Evolutionary conservation across 2,329 filamentous ascomycete genomes (phyloP), one percentile per base, ranked within the genome.

Genomic region (Fusarium pilosicola): DNA sequence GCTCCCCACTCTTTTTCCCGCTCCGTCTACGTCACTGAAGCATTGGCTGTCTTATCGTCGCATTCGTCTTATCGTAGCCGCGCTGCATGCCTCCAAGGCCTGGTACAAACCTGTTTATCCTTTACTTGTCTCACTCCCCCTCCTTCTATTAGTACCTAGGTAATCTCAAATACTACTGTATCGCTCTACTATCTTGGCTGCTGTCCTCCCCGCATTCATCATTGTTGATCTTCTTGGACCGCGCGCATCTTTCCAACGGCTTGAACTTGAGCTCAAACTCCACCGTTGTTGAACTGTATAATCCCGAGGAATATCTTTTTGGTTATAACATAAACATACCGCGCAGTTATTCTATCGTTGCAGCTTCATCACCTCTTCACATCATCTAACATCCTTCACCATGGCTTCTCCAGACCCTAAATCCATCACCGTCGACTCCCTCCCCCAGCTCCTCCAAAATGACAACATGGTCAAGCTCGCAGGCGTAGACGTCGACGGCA

Each of bases 391-490:
- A 34, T 42, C 30, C 42, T 20, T 34, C 18, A 14, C 28, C 70
- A 83, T 83, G 81, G 57, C 78, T 48, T 70, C 76, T 56, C 51
- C 62, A 64, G n/a, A 66, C 55, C 54, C 75, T 42, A 59, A 78
- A 57, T 44, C 69, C 32, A 61, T 93, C 75, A 95, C 92, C 30
- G 81, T 87, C 73, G 89, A 92, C 57, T 86, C 89, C 71, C 87
- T 97, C 65, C 87, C 91, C 28, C 81, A 88, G 62, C 83, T 96
- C 58, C 91, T 96, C 70, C 85, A 88, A 74, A 78, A 92, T 80
- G 95, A 97, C 82, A 88, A 84, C 57, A 91, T 92, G 79, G 93
- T 97, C 84, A 98, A 97, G 83, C 89, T 98, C 45, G 95, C 94
- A 15, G 95, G 95, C 45, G 84, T 96, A 70, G 95, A 98, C 81